Conservation (phyloP, 805 yeast species). For the Yarrowia keelungensis region DNA sequence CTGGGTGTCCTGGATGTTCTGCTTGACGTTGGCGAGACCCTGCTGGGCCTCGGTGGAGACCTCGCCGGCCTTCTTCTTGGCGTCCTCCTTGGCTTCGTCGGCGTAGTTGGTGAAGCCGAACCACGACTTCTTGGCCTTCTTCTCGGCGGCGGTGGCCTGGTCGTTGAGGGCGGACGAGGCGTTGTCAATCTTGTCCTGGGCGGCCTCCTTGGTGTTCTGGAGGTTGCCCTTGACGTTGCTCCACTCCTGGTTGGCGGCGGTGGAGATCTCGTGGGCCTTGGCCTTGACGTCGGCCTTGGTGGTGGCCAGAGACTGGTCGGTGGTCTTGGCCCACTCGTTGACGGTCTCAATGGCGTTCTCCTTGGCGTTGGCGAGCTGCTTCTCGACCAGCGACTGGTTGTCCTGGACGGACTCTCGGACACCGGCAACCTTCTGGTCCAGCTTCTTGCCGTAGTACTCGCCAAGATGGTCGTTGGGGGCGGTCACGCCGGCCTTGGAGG, state of each 20-base stretch:
- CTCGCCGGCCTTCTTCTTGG: slow-evolving; percentile 27
- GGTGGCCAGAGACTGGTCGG: slow-evolving; percentile 25
- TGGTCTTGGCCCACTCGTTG: slow-evolving; percentile 24
- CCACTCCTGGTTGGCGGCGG: slow-evolving; percentile 32
- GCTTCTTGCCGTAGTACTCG: slow-evolving; percentile 41
- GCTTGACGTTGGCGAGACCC: slow-evolving; percentile 35
- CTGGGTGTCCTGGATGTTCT: slow-evolving; percentile 12
- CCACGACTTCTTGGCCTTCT: slow-evolving; percentile 33
- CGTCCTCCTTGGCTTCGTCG: slow-evolving; percentile 17
- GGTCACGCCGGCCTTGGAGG: slow-evolving; percentile 18
- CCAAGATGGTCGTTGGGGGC: slow-evolving; percentile 37
- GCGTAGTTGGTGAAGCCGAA: slow-evolving; percentile 18
- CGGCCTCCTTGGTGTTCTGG: slow-evolving; percentile 33
- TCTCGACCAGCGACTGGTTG: slow-evolving; percentile 18
- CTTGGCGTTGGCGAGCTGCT: slow-evolving; percentile 39
- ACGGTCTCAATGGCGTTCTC: slow-evolving; percentile 29
- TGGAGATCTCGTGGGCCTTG: slow-evolving; percentile 30
- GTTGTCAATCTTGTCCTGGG: slow-evolving; percentile 29
- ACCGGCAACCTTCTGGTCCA: slow-evolving; percentile 30
- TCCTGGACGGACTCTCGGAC: slow-evolving; percentile 9
- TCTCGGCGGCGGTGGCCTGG: slow-evolving; percentile 32
- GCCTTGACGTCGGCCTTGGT: slow-evolving; percentile 28
- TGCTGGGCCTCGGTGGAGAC: slow-evolving; percentile 34
- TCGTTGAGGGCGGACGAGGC: slow-evolving; percentile 17
- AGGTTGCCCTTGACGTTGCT: slow-evolving; percentile 36